Evolutionary conservation across 805 yeast species (phyloP).

Genomic region (Ogataea nonfermentans): DNA sequence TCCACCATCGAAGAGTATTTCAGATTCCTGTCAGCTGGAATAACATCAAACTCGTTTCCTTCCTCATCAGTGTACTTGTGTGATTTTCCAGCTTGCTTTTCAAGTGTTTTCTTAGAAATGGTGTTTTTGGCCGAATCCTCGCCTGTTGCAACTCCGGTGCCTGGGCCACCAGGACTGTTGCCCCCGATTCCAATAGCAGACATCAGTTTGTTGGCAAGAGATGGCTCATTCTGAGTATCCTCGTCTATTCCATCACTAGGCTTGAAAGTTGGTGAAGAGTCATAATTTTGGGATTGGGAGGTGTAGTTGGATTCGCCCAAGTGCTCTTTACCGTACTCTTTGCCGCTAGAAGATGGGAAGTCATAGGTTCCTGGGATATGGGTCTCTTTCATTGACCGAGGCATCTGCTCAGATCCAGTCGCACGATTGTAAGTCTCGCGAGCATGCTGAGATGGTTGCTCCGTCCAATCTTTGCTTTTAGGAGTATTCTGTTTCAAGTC

Average conservation of each 20-base stretch:
- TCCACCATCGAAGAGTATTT: conserved; percentile 31
- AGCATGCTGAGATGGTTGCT: neutral
- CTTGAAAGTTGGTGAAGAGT: conserved; percentile 17
- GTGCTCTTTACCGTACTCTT: neutral
- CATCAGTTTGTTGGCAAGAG: conserved; percentile 16
- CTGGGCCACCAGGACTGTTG: conserved; percentile 2
- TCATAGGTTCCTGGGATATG: conserved; percentile 15
- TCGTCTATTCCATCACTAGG: conserved; percentile 9
- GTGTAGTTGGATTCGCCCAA: conserved; percentile 12
- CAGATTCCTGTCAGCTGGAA: conserved; percentile 18
- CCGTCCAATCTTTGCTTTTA: conserved; percentile 1
- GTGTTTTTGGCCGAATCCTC: conserved; percentile 15
- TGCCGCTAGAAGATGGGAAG: neutral
- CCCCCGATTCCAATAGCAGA: conserved; percentile 18
- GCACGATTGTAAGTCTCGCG: neutral
- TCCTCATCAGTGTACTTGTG: conserved; percentile 6
- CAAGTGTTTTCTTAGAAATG: conserved; percentile 9
- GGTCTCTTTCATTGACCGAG: conserved; percentile 6
- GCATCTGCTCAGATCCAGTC: conserved; percentile 1
- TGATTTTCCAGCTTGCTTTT: conserved; percentile 9
- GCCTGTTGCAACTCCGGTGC: neutral
- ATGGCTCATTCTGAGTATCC: conserved; percentile 4
- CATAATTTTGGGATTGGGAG: conserved; percentile 6
- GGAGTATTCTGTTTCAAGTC: conserved; percentile 7
- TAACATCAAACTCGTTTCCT: conserved; percentile 17